phyloP scores from a whole-genome alignment of 2,329 filamentous ascomycete species.

The Lithohypha guttulata region DNA sequence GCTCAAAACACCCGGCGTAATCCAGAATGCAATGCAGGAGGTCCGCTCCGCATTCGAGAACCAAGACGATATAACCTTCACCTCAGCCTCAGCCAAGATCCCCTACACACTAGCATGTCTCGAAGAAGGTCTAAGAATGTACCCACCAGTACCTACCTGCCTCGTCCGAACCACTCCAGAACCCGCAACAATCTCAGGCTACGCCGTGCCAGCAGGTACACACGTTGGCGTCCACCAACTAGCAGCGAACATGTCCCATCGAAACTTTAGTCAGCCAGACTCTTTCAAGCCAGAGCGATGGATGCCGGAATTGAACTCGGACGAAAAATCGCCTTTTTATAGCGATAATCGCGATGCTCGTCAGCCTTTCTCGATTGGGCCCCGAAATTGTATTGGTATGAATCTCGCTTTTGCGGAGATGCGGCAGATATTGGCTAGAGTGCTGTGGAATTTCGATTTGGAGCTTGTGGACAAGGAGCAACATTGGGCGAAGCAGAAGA shows the following conservation, averaged over 20 bases:
- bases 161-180: conserved; percentile 20
- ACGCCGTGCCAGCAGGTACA: conserved; percentile 28
- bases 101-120: conserved; percentile 34
- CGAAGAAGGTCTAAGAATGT: conserved; percentile 35
- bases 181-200: conserved; percentile 17
- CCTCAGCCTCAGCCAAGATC: conserved; percentile 23
- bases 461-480: conserved; percentile 9
- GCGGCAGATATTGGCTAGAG: conserved; percentile 20
- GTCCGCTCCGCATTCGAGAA: conserved; percentile 29
- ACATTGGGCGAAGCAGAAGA: conserved; percentile 5
- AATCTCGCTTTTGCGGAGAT: conserved; percentile 26
- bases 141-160: conserved; percentile 26
- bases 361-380: conserved; percentile 29
- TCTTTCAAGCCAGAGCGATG: conserved; percentile 34
- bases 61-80: conserved; percentile 32
- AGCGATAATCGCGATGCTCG: conserved; percentile 32
- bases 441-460: conserved; percentile 23
- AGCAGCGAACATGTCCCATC: conserved; percentile 11
- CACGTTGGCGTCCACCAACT: conserved; percentile 35
- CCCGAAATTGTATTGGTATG: conserved; percentile 25
- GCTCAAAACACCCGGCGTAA: conserved; percentile 24
- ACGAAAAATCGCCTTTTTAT: conserved; percentile 25
- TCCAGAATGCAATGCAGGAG: conserved; percentile 29
- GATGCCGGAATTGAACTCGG: conserved; percentile 25
- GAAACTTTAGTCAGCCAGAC: conserved; percentile 18